Conservation (phyloP, 441 rosid genomes). For the Caryocar brasiliense region DNA sequence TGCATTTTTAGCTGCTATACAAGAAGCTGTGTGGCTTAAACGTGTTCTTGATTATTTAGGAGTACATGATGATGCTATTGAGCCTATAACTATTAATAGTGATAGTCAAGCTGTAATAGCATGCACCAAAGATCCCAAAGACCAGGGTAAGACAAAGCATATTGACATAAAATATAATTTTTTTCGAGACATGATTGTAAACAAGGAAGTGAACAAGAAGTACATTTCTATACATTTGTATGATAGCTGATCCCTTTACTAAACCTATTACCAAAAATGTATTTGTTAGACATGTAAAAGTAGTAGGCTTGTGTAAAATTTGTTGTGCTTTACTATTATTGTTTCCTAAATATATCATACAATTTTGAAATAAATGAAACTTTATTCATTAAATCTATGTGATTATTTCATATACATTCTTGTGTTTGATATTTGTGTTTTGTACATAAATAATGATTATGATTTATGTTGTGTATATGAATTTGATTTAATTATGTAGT, state of each 20-base stretch:
- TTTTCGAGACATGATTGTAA: background rate
- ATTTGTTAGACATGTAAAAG: background rate
- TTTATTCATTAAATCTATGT: too few species aligned
- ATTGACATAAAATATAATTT: background rate
- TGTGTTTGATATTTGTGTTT: too few species aligned
- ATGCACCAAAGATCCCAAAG: background rate
- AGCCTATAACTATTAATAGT: background rate
- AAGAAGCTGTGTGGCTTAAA: background rate
- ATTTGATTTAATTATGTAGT: too few species aligned
- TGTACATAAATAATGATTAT: too few species aligned
- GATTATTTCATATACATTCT: too few species aligned
- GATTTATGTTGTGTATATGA: too few species aligned
- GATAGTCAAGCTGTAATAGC: background rate
- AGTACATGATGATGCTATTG: background rate
- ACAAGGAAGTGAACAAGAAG: background rate
- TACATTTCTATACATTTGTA: background rate
- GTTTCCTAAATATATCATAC: too few species aligned
- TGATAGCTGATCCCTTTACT: background rate
- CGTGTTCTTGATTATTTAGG: background rate
- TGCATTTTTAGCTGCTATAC: background rate
- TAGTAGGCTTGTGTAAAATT: background rate
- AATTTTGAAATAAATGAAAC: too few species aligned
- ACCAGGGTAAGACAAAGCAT: background rate
- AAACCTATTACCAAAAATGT: background rate
- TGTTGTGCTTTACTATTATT: too few species aligned